Conservation (phyloP, 2,329 filamentous ascomycete species). For the Trichoderma koningiopsis region DNA sequence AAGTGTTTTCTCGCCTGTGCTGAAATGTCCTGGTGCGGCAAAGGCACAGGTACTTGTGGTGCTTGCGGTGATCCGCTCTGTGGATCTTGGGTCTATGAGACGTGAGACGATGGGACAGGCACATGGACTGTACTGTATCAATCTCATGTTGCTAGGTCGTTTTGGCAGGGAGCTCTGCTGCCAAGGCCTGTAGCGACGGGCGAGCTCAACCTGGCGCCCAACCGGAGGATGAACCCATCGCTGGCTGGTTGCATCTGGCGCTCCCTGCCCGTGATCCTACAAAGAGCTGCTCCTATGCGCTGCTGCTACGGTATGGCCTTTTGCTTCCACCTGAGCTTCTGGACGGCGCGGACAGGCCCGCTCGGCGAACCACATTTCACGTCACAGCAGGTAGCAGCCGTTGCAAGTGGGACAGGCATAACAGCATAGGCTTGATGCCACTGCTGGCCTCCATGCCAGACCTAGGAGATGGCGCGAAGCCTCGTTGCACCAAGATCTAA, state of each 20-base stretch:
- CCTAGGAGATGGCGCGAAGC: background rate
- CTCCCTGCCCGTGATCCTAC: background rate
- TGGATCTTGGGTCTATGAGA: background rate
- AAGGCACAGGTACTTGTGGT: background rate
- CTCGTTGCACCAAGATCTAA: constrained; percentile 4
- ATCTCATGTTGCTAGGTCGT: background rate
- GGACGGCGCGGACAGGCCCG: constrained; percentile 9
- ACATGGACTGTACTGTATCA: background rate
- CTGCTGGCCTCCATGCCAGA: background rate
- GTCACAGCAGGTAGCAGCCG: constrained; percentile 14
- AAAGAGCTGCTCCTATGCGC: background rate
- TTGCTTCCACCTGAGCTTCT: constrained; percentile 16
- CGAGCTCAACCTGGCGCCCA: constrained; percentile 23
- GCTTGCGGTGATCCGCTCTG: constrained; percentile 10
- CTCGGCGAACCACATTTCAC: constrained; percentile 17
- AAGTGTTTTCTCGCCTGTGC: background rate
- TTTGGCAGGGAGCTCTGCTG: constrained; percentile 7
- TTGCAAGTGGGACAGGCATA: constrained; percentile 7
- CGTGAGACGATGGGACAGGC: background rate
- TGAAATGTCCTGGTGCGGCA: background rate
- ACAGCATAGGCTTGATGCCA: background rate
- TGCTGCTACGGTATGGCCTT: background rate
- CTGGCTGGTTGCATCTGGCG: constrained; percentile 7
- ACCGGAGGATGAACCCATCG: constrained; percentile 14
- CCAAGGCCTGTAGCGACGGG: constrained; percentile 9